phyloP scores from a whole-genome alignment of 768 basidiomycete species.

The Tricholoma sp. region DNA sequence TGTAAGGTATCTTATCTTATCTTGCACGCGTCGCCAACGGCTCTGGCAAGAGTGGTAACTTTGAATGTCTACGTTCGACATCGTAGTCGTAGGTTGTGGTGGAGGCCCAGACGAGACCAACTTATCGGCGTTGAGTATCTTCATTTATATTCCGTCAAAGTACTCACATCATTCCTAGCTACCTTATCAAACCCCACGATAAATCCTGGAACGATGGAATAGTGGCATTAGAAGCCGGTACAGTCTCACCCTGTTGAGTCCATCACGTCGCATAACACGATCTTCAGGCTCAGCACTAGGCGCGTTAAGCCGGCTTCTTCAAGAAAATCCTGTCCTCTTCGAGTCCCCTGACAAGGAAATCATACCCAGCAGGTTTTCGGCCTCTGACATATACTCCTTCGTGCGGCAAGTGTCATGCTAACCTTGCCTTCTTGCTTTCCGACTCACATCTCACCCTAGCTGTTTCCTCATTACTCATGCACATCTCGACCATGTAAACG shows the following conservation, averaged over 20 bases:
- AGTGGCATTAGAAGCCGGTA: conserved; percentile 85
- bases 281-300: conserved; percentile 79
- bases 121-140: conserved; percentile 66
- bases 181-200: conserved; percentile 72
- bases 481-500: conserved; percentile 86
- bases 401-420: conserved; percentile 32
- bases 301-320: conserved; percentile 60
- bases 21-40: no score
- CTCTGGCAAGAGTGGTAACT: neutral
- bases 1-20: neutral
- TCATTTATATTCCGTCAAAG: conserved; percentile 1
- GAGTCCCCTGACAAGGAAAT: conserved; percentile 18
- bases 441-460: conserved; percentile 31
- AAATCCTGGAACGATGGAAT: conserved; percentile 76
- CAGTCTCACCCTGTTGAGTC: conserved; percentile 14
- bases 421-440: conserved; percentile 1
- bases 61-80: conserved; percentile 50
- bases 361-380: conserved; percentile 26
- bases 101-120: conserved; percentile 91
- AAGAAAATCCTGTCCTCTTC: conserved; percentile 53
- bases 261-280: neutral
- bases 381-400: conserved; percentile 50
- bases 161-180: conserved; percentile 43
- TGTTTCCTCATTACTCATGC: conserved; percentile 86
- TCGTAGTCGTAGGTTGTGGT: conserved; percentile 76